Evolutionary conservation across 1,139 yeast species (phyloP), one percentile per base, ranked within the genome.

Genomic region (Zygosaccharomyces sapae): DNA sequence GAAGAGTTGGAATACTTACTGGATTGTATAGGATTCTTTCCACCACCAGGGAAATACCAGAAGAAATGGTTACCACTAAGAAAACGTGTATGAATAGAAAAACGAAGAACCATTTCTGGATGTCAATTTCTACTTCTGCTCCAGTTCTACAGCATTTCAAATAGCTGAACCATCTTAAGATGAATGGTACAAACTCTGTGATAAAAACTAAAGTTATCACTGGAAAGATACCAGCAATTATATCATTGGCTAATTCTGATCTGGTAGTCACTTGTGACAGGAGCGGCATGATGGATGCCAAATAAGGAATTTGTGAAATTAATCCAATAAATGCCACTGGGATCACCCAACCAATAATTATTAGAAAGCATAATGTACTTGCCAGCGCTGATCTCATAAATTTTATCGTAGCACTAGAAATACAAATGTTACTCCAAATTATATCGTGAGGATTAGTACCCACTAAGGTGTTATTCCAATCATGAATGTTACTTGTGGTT

Each of bases 11-110:
- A 6, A 86, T 77, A 1, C 86, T 79, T 0, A 83, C 77, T 2
- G 96, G 96, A 51, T 80, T 81, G 48, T 80, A 81, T 5, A 87
- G 69, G 2, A 85, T 70, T 52, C 79, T 82, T 52, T 80, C 81
- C 38, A 84, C 67, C 0, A 88, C 76, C 3, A 81, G 81, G 0
- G 87, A 79, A 7, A 86, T 70, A 31, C 96, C 89, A 0, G 95
- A 83, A 59, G 94, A 86, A 35, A 89, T 77, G 0, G 96, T 85
- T 2, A 89, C 89, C 35, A 89, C 94, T 38, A 89, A 65, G 56
- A 89, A 89, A 35, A 87, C 80, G 57, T 89, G 96, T 39, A 87
- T 79, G 60, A 86, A 87, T 44, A 84, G 69, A 61, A 89, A 89
- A 55, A 74, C 70, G 73, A 83, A 72, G 69, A 80, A 68, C 89